These are phyloP conservation scores for Tricholoma furcatifolium DNA, from an alignment of 768 basidiomycete genomes.

Conservation along the genomic window DNA sequence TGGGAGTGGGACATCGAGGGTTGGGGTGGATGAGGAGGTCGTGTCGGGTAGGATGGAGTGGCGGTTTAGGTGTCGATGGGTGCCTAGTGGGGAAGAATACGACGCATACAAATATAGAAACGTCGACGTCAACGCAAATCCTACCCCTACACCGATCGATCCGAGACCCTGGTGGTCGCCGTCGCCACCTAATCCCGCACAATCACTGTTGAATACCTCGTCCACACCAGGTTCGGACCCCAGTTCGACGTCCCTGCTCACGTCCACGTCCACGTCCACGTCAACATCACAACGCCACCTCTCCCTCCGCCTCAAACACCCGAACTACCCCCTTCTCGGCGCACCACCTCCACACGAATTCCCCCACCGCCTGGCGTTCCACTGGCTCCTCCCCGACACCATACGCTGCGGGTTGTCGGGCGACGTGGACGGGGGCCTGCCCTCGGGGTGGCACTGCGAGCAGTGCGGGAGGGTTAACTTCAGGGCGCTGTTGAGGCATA, in stretches of 20 bases:
- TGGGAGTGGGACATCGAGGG: neutral
- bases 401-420: slow-evolving; percentile 28
- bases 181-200: neutral
- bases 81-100: slow-evolving; percentile 45
- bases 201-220: neutral
- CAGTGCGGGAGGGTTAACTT: slow-evolving; percentile 49
- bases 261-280: neutral
- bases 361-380: slow-evolving; percentile 3
- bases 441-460: slow-evolving; percentile 48
- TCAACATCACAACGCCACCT: slow-evolving; percentile 18
- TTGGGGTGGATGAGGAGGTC: neutral
- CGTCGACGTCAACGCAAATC: neutral
- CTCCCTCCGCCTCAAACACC: slow-evolving; percentile 16
- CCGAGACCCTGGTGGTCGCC: slow-evolving; percentile 27
- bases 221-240: neutral
- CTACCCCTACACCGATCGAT: slow-evolving; percentile 1
- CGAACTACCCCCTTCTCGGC: slow-evolving; percentile 12
- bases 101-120: slow-evolving; percentile 13
- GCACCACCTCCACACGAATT: neutral
- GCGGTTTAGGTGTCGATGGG: slow-evolving; percentile 48
- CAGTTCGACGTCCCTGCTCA: neutral
- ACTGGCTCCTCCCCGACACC: slow-evolving; percentile 17
- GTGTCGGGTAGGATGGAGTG: slow-evolving; percentile 38
- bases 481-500: slow-evolving; percentile 43
- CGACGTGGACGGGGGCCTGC: slow-evolving; percentile 33